Evolutionary conservation across 352 stramenopile genomes (phyloP).

Genomic region (Achlya hypogyna): DNA sequence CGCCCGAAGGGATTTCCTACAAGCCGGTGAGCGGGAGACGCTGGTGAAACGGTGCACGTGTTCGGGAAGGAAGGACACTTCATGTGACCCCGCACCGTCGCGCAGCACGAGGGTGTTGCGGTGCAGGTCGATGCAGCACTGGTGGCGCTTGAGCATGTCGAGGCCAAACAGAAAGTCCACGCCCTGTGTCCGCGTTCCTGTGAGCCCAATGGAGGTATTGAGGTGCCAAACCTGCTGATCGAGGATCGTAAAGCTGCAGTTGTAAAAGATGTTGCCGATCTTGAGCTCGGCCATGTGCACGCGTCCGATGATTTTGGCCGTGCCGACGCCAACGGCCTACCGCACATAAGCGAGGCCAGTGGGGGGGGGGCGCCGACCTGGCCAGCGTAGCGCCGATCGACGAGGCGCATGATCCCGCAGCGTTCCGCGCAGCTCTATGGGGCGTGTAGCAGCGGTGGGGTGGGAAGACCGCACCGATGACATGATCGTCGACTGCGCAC

Average conservation of each 20-base stretch:
- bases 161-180: constrained; percentile 98
- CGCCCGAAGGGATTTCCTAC: constrained; percentile 62
- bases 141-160: constrained; percentile 97
- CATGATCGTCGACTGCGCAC: constrained; percentile 89
- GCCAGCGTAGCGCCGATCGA: constrained; percentile 84
- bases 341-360: constrained; percentile 25
- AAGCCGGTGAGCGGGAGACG: neutral
- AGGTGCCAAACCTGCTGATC: constrained; percentile 48
- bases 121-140: constrained; percentile 93
- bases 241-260: constrained; percentile 92
- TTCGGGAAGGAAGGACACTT: constrained; percentile 81
- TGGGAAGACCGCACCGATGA: constrained; percentile 51
- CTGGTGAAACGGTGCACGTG: constrained; percentile 36
- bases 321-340: constrained; percentile 92
- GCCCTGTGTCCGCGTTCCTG: constrained; percentile 41
- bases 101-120: constrained; percentile 84
- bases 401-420: constrained; percentile 83
- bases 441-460: neutral
- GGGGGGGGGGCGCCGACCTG: constrained; percentile 48
- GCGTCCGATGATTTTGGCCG: constrained; percentile 93
- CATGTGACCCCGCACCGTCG: constrained; percentile 50
- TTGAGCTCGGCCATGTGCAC: constrained; percentile 91
- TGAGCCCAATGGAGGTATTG: neutral
- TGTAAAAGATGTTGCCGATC: constrained; percentile 85
- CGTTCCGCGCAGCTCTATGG: constrained; percentile 75